Evolutionary conservation across 306 rosid species (phyloP), one percentile per base, ranked within the genome.

Genomic region (Fagus sylvatica): DNA sequence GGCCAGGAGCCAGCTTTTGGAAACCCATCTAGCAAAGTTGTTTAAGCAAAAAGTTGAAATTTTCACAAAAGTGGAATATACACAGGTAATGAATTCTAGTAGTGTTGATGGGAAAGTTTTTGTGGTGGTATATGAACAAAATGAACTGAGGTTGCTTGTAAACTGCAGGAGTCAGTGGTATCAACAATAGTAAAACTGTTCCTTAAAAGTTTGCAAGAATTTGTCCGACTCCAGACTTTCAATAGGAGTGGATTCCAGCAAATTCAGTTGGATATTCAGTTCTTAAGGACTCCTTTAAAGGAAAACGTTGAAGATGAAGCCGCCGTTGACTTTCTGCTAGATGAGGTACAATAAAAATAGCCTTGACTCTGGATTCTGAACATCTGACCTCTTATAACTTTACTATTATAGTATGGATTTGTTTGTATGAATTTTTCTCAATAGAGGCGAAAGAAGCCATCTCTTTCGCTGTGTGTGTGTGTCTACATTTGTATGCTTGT

Each of bases 191-290:
- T 93, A 65, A 95, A 95, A 82, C 87, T 93, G 78, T 84, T 91
- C 77, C 98, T 95, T 69, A 93, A 95, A 84, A 95, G 97, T 85
- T 71, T 92, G 62, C 98, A 89, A 90, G 98, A 95, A 89, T 91
- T 89, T 61, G 90, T 82, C 40, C 89, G 97, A 28, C 97, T 89
- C 79, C 97, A 92, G 66, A 91, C 98, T 28, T 92, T 88, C 79
- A 95, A 91, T 80, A 88, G 98, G 70, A 95, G 98, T 71, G 98
- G 98, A 81, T 95, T 95, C 89, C 97, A 92, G 83, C 98, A 92
- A 88, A 84, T 95, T 88, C 98, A 95, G 76, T 81, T 95, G 82
- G 98, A 95, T 86, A 86, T 89, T 82, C 98, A 91, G 75, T 95
- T 87, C 82, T 73, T 95, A 41, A 89, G 97, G 83, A 86, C 87